Base-by-base conservation (phyloP, 129 eudicot species). In the Saposhnikovia divaricata region DNA sequence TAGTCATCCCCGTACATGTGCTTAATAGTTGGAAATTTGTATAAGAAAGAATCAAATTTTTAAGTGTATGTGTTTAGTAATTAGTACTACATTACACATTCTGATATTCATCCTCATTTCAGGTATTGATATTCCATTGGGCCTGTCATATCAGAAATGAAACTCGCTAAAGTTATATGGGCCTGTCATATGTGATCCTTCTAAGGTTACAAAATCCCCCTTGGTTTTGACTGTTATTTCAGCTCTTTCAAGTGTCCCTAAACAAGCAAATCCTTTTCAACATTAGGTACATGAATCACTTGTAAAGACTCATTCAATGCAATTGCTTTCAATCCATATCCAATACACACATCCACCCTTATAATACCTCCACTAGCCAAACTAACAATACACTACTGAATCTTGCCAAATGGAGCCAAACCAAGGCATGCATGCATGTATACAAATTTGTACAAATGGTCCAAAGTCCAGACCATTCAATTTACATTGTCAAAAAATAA, bases 291-390 rank as follows among this genome's bases (percentile, higher is more conserved):
- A 61, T 61, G n/a, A 0, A 23, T 9, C 4, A 57, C 31, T 57
- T 57, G 10, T 9, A 9, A 59, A 61, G 55, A 74, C 77, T 44
- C 3, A 25, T 44, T 74, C 77, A 74, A 74, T 44, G 55, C 31
- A 44, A 25, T 44, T 74, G 77, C 57, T 74, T 74, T 74, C 77
- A 74, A n/a, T 72, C 48, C 25, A 72, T 8, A n/a, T 74, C 48
- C 0, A 21, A 40, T 3, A 72, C 34, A 72, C 34, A 31, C 34
- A 31, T 31, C 34, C 34, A 72, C 76, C 28, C 75, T 68, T 13
- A 15, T 71, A 40, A 72, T 42, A 74, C 44, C 14, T 46, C 53
- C 77, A 44, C 16, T 47, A 23, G 42, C 19, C 53, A 73, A 43
- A 73, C 77, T 42, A 23, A n/a, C 77, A 43, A 73, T 3, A 46